Evolutionary conservation across 441 rosid species (phyloP).

Genomic region (Pelargonium australe): DNA sequence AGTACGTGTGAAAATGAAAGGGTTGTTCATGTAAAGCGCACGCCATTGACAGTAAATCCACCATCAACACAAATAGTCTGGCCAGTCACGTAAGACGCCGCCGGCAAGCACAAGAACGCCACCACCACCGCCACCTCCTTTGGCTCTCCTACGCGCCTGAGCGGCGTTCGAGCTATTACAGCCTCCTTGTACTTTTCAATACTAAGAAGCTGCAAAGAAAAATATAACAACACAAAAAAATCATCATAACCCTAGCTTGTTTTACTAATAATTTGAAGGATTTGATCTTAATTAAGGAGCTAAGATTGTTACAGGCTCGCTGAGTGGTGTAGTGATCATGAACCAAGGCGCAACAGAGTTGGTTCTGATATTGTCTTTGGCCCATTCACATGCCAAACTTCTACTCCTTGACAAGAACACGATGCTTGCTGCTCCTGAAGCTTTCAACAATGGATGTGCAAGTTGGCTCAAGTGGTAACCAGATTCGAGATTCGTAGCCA

Average conservation of each 20-base stretch:
- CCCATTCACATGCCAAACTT: conserved; percentile 37
- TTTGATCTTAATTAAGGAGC: neutral
- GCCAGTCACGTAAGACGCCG: conserved; percentile 49
- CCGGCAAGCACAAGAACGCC: conserved; percentile 48
- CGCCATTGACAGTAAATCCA: conserved; percentile 46
- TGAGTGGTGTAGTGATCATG: conserved; percentile 51
- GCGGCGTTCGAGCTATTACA: conserved; percentile 45
- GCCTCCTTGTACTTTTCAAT: conserved; percentile 39
- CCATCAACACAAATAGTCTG: conserved; percentile 46
- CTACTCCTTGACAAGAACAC: conserved; percentile 26
- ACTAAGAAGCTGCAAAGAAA: conserved; percentile 33
- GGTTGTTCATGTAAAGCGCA: conserved; percentile 28
- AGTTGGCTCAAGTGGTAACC: conserved; percentile 37
- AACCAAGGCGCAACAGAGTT: conserved; percentile 27
- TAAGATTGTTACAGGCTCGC: conserved; percentile 30
- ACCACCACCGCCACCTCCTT: conserved; percentile 44
- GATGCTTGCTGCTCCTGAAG: conserved; percentile 32
- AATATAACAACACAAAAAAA: too few relatives aligned
- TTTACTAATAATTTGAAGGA: too few relatives aligned
- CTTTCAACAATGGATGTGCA: conserved; percentile 38
- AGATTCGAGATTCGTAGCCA: conserved; percentile 34
- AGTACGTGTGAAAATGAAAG: too few relatives aligned
- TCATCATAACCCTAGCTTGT: too few relatives aligned
- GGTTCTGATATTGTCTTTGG: conserved; percentile 27
- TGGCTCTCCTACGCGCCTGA: conserved; percentile 45